phyloP scores from a whole-genome alignment of 225 moss, liverwort and hornwort genomes.

The Climacium dendroides region DNA sequence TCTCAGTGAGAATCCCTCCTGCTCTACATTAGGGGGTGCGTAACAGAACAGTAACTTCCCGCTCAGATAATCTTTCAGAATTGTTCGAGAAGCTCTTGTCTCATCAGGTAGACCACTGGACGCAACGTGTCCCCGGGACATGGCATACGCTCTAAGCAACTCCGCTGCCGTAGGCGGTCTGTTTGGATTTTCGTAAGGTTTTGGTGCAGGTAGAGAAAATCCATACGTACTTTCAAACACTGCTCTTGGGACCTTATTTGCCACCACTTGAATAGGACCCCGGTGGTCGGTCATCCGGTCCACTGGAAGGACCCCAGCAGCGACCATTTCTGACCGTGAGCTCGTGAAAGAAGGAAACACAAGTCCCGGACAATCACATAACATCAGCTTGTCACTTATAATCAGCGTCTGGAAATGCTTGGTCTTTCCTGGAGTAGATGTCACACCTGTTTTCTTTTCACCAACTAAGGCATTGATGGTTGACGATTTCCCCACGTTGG shows the following conservation, averaged over 20 bases:
- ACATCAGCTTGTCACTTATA: conserved; percentile 76
- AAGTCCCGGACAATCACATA: conserved; percentile 94
- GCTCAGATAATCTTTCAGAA: conserved; percentile 79
- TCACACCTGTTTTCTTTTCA: conserved; percentile 94
- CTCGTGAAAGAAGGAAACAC: conserved; percentile 89
- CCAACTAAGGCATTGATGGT: conserved; percentile 96
- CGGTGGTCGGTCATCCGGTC: conserved; percentile 93
- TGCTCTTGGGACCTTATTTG: conserved; percentile 55
- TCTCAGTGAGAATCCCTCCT: conserved; percentile 6
- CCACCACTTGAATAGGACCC: conserved; percentile 91
- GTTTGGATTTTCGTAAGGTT: conserved; percentile 60
- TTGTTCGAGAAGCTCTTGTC: conserved; percentile 75
- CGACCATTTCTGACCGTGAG: conserved; percentile 94
- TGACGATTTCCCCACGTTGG: conserved; percentile 96
- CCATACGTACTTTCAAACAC: conserved; percentile 70
- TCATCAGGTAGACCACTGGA: conserved; percentile 89
- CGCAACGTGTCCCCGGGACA: conserved; percentile 76
- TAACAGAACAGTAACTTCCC: conserved; percentile 85
- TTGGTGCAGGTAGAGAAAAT: conserved; percentile 59
- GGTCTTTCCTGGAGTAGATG: conserved; percentile 94
- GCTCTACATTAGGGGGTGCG: conserved; percentile 48
- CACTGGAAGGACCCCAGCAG: conserved; percentile 86
- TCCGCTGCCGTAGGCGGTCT: conserved; percentile 84
- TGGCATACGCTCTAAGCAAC: conserved; percentile 68
- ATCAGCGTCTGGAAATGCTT: conserved; percentile 98